Evolutionary conservation across 192 early-diverging fungal genomes (phyloP), one percentile per base, ranked within the genome.

Genomic region (Chytriomyces confervae): DNA sequence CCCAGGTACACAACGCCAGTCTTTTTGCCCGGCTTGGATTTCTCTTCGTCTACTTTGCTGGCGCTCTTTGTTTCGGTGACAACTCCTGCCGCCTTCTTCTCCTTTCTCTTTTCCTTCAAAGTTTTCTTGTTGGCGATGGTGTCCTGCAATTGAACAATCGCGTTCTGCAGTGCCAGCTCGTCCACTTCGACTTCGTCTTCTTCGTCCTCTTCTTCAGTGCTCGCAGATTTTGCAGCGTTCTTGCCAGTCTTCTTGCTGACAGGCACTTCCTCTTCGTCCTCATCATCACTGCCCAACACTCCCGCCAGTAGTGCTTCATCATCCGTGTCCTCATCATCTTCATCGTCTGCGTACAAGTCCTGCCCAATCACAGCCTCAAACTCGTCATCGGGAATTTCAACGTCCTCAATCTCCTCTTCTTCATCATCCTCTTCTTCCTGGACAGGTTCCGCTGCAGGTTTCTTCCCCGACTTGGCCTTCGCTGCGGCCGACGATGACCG

Each of bases 1-100:
- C 95, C 94, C 66, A 99, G 81, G 81, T 95, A 98, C 16, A 97
- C 80, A 10, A 94, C 93, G 51, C 95, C 95, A 20, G 88, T 84
- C 64, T 75, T 82, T 23, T 57, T 57, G 13, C 53, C 53, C 53
- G 11, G 11, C 53, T 57, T 57, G 53, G 13, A 11, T 57, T 57
- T 57, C 29, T 36, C 29, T 36, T 36, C 29, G 29, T 36, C 29
- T 36, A 36, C 29, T 57, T 57, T 57, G 53, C 13, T 18, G 13
- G 53, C 53, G 53, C 20, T 57, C 13, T 20, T 57, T 20, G 11
- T 20, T 20, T 57, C 53, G 13, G 20, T 20, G 20, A 11, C 53
- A 18, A 11, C 53, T 13, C 20, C 69, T 50, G 23, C 8, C 1
- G 11, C 53, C 53, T 57, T 57, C 3, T 57, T 20, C 29, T 61